Percentiles rank a stretch among this genome's conserved stretches.
phyloP scores from a whole-genome alignment of 176 grass and related monocot genomes.

The Themeda triandra region DNA sequence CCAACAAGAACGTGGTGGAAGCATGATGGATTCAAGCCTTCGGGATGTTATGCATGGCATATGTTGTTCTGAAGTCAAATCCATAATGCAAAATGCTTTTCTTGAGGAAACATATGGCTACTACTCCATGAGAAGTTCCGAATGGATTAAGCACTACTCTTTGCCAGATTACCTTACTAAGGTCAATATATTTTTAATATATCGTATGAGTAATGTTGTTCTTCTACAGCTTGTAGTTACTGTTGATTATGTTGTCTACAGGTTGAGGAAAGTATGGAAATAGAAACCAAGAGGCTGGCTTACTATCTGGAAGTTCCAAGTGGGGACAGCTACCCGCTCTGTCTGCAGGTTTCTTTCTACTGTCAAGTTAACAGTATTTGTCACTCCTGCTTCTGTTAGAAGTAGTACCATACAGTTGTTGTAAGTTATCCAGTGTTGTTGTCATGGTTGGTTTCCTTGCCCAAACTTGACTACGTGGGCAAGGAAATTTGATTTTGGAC shows the following conservation, averaged over 20 bases:
- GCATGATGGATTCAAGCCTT: conserved; percentile 15
- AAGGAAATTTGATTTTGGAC: background rate
- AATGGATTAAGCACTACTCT: conserved; percentile 52
- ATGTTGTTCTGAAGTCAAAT: conserved; percentile 38
- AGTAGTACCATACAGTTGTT: background rate
- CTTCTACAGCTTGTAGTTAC: background rate
- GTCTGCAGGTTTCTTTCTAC: conserved; percentile 33
- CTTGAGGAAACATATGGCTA: conserved; percentile 41
- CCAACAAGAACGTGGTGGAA: conserved; percentile 51
- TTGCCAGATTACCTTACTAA: conserved; percentile 52
- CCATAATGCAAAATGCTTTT: conserved; percentile 31
- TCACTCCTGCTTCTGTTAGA: background rate
- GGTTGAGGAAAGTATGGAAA: conserved; percentile 48
- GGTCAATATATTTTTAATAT: conserved; percentile 26
- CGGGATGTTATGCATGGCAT: conserved; percentile 41
- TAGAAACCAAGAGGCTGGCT: conserved; percentile 40
- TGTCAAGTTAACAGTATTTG: background rate
- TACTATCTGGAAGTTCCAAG: conserved; percentile 29
- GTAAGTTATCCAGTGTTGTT: background rate
- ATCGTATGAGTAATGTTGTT: background rate
- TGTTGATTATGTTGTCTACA: conserved; percentile 29
- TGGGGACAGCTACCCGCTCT: conserved; percentile 16
- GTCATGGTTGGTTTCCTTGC: background rate
- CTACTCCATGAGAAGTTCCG: conserved; percentile 46
- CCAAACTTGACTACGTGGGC: background rate